Base-by-base conservation (phyloP, 2,329 filamentous ascomycete genomes). In the Talaromyces sp. region DNA sequence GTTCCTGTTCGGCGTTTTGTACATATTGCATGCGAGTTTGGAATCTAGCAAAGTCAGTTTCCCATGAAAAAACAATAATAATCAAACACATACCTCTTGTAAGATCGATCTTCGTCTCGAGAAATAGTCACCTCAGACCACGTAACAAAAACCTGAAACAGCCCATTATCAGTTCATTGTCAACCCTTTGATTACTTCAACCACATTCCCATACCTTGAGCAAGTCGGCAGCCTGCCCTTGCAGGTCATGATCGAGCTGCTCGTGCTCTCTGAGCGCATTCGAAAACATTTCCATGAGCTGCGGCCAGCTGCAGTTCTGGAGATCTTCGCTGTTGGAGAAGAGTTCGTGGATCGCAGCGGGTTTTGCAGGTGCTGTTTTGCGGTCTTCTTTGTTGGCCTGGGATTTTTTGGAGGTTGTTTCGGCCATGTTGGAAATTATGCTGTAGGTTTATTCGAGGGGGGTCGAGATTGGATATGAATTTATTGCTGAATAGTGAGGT, bases 21-120 rank as follows among this genome's bases (percentile, higher is more conserved):
- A 96, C 91, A 72, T 88, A 90, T 63, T 86, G 82, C 72, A 89
- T 86, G 64, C 92, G 87, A 2, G 93, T 97, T 70, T 88, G 89
- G 53, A 96, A 81, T 60, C 90, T 91, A 49, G 33, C 36, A 19
- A 27, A 19, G 25, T 30, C 49, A 28, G 19, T 27, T n/a, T 17
- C 4, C 47, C 1, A n/a, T 22, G 4, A 22, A 59, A 63, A n/a
- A 19, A 44, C 6, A 19, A n/a, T 6, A n/a, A 4, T 44, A 19
- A 44, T 19, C 17, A 9, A 44, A 5, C 9, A 33, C 25, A 60
- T 73, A 89, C 88, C 92, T 86, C 74, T 93, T 93, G 65, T 86
- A 82, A 27, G 90, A 89, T 60, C 93, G 85, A 62, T 88, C 87
- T 60, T 90, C 87, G 73, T 96, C 93, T 64, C 91, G 87, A 11